phyloP scores from a whole-genome alignment of 805 yeast genomes.

The Hanseniaspora lindneri region DNA sequence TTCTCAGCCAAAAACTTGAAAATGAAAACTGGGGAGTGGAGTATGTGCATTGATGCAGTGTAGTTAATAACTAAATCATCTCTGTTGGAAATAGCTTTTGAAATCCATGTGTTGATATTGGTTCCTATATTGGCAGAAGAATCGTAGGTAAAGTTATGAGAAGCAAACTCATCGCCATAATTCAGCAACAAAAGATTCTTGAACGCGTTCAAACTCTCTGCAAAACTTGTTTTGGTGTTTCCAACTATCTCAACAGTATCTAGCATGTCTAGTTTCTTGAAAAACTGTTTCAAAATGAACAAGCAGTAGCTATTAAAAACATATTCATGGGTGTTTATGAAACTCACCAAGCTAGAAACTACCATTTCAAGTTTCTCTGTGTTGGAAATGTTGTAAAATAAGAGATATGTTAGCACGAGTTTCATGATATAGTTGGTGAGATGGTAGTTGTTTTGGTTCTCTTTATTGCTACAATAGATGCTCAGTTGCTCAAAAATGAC shows the following conservation, averaged over 20 bases:
- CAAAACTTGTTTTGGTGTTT: not conserved
- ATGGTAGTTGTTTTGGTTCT: not conserved
- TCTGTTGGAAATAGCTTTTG: not conserved
- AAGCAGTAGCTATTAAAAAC: not conserved
- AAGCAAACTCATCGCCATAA: not conserved
- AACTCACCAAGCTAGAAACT: not conserved
- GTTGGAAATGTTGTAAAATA: not conserved
- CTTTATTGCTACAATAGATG: not conserved
- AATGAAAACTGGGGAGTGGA: not conserved
- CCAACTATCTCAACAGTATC: not conserved
- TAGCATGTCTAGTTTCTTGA: not conserved
- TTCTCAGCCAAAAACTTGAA: not conserved
- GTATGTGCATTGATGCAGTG: not conserved
- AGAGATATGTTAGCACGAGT: not conserved
- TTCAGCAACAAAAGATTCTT: not conserved
- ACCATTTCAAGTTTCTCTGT: not conserved
- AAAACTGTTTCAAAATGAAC: not conserved
- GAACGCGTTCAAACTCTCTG: not conserved
- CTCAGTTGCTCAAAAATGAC: not conserved
- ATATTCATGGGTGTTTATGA: not conserved
- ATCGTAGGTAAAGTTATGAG: no score
- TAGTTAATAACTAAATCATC: not conserved
- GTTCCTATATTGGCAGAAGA: no score
- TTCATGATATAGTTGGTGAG: not conserved
- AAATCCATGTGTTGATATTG: not conserved